phyloP scores from a whole-genome alignment of 768 basidiomycete species.

The Naganishia onofrii region DNA sequence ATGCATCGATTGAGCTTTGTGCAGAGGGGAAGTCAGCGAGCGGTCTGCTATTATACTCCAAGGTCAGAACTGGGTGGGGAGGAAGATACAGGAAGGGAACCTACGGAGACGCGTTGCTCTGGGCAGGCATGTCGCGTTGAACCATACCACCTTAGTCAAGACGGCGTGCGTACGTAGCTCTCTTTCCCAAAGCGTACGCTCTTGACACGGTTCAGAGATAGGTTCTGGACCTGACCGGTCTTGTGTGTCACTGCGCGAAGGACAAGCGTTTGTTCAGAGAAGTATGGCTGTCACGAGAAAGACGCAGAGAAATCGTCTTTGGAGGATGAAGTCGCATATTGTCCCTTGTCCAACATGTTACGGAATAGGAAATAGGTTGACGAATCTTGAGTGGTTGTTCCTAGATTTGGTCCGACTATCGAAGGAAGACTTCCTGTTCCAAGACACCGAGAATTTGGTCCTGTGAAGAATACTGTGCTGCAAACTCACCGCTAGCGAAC shows the following conservation, averaged over 20 bases:
- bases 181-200: not conserved
- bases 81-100: not conserved
- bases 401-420: not conserved
- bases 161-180: not conserved
- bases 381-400: not conserved
- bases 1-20: not conserved
- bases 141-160: not conserved
- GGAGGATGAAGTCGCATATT: not conserved
- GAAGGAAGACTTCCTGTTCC: not conserved
- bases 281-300: not conserved
- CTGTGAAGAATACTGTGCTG: not conserved
- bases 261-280: constrained; percentile 12
- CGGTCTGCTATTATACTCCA: not conserved
- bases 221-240: not conserved
- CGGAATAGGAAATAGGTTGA: constrained; percentile 7
- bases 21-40: not conserved
- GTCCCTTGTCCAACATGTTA: not conserved
- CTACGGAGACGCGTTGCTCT: not conserved
- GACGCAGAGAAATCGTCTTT: not conserved
- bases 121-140: not conserved
- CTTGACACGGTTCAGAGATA: not conserved
- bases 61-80: not conserved
- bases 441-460: not conserved
- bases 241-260: not conserved
- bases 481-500: not conserved